Evolutionary conservation across 495 filamentous ascomycete species (phyloP), one percentile per base, ranked within the genome.

Genomic region (Haplographium delicatum): DNA sequence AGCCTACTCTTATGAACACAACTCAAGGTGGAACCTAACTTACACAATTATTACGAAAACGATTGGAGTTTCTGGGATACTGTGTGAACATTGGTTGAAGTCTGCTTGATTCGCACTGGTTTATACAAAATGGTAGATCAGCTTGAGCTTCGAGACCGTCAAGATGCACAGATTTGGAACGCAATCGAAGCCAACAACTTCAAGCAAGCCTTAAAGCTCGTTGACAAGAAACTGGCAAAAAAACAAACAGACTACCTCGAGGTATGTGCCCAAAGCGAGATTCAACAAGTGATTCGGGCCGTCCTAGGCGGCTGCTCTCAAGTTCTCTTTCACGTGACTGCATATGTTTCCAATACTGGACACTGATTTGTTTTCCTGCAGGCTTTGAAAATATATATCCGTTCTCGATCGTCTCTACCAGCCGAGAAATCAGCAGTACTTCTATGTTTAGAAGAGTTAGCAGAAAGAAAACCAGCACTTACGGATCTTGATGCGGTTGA

Each of bases 151-250:
- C 23, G 44, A 25, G 56, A 74, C 24, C 71, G 75, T 43, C 74
- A 72, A 56, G 73, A 79, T 57, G 70, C 74, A 40, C 70, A 72
- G 48, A 72, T 83, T 39, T 69, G 73, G 61, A 78, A 78, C 66
- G 73, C 76, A 25, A 74, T 82, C 66, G 73, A 81, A 59, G 68
- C 63, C 38, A 70, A 72, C 49, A 76, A 80, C 62, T 69, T 75
- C 60, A 80, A 80, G 62, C 75, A 78, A 56, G 80, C 79, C 20
- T 53, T 81, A 46, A 75, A 78, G 63, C 64, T 81, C 8, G 75
- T 78, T 37, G 76, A 81, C 44, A 82, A 81, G 60, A 72, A 73
- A 33, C 65, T 80, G 25, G 7, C 51, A 19, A 82, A 81, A 58
- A 82, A 76, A 50, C 70, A 72, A 13, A 74, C 79, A 28, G 67